Evolutionary conservation across 352 stramenopile genomes (phyloP), one percentile per base, ranked within the genome.

Genomic region (Saprolegnia parasitica): DNA sequence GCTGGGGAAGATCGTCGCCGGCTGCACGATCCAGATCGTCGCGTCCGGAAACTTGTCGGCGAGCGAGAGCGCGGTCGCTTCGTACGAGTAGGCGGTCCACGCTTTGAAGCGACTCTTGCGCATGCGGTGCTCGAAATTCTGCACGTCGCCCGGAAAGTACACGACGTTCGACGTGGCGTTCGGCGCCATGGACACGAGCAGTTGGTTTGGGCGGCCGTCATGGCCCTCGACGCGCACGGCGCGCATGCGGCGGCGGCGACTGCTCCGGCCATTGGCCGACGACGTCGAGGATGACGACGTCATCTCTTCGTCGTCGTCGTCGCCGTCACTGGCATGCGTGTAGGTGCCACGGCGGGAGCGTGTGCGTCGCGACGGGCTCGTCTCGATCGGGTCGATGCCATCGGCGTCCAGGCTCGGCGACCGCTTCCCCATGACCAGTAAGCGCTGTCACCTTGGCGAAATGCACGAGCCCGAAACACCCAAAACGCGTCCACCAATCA

Each of bases 61-160:
- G n/a, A 88, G 73, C 45, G 83, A 35, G 52, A 79, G 70, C 0
- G 71, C 74, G 24, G 83, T 77, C 15, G 63, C 46, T 29, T 90
- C 83, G 52, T 88, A 90, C 16, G 83, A 73, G 55, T 78, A 90
- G n/a, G 78, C 73, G 20, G 73, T 73, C 50, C 78, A 89, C n/a
- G 80, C 72, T 26, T 74, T 68, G 64, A 80, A 81, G 37, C 70
- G 63, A 21, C 81, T 76, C 0, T 50, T 74, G 23, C 75, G 84
- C 82, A 90, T 88, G 39, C 54, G 56, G 21, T 67, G 64, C 16
- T 77, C 65, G 61, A 84, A 86, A 64, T 88, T 76, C 66, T 88
- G 81, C 16, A 88, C 78, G 54, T 90, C 82, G 40, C 82, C 82
- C 40, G 82, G 82, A 57, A 90, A 90, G 68, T 85, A 87, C 15